Evolutionary conservation across 345 rosid genomes (phyloP).

Genomic region (Citrus glauca): DNA sequence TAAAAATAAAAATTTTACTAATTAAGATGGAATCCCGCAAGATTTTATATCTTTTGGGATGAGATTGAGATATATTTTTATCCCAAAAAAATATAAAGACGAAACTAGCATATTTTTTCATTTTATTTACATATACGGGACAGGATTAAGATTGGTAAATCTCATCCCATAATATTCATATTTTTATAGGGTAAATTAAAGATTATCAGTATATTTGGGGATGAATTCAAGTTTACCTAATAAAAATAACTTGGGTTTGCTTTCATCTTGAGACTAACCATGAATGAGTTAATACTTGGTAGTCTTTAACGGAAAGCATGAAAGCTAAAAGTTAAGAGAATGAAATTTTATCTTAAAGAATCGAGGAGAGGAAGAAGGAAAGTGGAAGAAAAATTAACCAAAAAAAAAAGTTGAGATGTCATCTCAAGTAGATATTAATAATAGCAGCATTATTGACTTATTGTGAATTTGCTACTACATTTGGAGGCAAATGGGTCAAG

Average conservation of each 20-base stretch:
- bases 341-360: not conserved
- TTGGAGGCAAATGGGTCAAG: not conserved
- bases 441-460: not conserved
- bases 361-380: not conserved
- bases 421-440: not conserved
- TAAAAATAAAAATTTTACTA: too few species aligned
- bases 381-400: not conserved
- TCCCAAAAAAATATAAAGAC: too few species aligned
- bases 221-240: too few species aligned
- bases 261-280: not conserved
- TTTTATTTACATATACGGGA: accelerated
- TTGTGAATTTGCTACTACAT: not conserved
- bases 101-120: too few species aligned
- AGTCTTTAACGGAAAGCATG: too few species aligned
- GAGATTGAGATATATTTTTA: accelerated
- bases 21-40: too few species aligned
- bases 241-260: not conserved
- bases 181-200: too few species aligned
- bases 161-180: too few species aligned
- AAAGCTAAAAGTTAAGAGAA: too few species aligned
- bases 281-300: not conserved
- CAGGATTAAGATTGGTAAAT: accelerated
- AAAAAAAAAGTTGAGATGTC: not conserved
- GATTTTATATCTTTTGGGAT: too few species aligned
- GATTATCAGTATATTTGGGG: too few species aligned